Conservation (phyloP, 768 basidiomycete species). For the Exsudoporus frostii region DNA sequence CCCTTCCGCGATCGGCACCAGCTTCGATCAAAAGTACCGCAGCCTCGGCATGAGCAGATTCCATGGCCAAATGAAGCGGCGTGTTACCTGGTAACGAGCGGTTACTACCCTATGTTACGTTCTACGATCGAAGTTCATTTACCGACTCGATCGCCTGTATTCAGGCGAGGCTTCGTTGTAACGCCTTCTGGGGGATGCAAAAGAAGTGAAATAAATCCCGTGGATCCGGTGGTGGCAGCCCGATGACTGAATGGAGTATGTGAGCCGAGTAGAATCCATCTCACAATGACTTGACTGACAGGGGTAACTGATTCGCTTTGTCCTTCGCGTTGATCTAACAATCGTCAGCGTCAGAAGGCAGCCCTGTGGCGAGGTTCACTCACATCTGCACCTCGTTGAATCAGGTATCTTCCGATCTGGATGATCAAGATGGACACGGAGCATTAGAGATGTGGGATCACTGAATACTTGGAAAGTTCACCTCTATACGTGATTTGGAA, state of each 20-base stretch:
- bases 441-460: slow-evolving; percentile 16
- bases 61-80: slow-evolving; percentile 95
- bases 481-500: slow-evolving; percentile 85
- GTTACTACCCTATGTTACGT: background rate
- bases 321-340: slow-evolving; percentile 90
- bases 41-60: slow-evolving; percentile 89
- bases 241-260: slow-evolving; percentile 61
- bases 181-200: slow-evolving; percentile 75
- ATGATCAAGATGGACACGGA: slow-evolving; percentile 27
- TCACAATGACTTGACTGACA: slow-evolving; percentile 43
- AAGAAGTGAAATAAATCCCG: slow-evolving; percentile 84
- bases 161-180: slow-evolving; percentile 70
- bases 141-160: slow-evolving; percentile 82
- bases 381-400: slow-evolving; percentile 89
- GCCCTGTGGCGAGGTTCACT: slow-evolving; percentile 37
- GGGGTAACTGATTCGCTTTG: slow-evolving; percentile 86
- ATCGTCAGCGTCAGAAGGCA: slow-evolving; percentile 30
- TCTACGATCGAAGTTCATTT: slow-evolving; percentile 14
- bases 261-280: slow-evolving; percentile 2
- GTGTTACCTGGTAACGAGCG: slow-evolving; percentile 70
- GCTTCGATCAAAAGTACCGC: slow-evolving; percentile 92
- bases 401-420: slow-evolving; percentile 85
- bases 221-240: slow-evolving; percentile 92
- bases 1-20: slow-evolving; percentile 88
- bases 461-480: slow-evolving; percentile 34